A percentile compares a stretch with the other conserved stretches of the same genome.
These are phyloP conservation scores for Theileria orientalis DNA, from an alignment of 169 alveolate species.

Conservation along the genomic window DNA sequence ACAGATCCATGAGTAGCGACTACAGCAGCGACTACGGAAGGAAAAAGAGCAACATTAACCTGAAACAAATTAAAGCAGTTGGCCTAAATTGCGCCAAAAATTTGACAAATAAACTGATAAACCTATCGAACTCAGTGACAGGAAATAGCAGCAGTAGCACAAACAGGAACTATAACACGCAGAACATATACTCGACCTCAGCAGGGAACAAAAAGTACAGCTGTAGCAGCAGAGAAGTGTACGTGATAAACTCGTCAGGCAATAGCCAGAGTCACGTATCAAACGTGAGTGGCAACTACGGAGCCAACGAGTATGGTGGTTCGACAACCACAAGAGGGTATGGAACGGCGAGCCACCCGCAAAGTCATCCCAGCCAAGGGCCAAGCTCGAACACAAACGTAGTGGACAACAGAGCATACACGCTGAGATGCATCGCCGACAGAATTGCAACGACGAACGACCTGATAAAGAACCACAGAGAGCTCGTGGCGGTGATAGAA, in stretches of 20 bases:
- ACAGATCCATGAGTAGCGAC: background rate
- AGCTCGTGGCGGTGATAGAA: conserved; percentile 56
- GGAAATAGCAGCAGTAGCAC: background rate
- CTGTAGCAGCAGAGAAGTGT: no score
- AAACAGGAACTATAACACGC: no score
- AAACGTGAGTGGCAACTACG: no score
- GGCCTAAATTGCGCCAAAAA: conserved; percentile 49
- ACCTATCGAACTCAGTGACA: conserved; percentile 35
- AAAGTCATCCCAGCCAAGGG: no score
- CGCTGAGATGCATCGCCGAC: conserved; percentile 35
- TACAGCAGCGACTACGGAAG: conserved; percentile 7
- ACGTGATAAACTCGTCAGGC: no score
- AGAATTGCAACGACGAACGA: conserved; percentile 25
- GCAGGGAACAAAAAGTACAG: no score
- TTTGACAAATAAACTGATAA: conserved; percentile 40
- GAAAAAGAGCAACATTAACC: conserved; percentile 8
- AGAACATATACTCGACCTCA: no score
- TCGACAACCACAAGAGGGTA: no score
- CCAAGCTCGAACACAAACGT: no score
- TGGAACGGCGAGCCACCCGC: no score
- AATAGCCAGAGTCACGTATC: no score
- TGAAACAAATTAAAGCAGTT: conserved; percentile 32
- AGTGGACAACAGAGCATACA: conserved; percentile 1
- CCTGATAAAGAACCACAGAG: conserved; percentile 51
- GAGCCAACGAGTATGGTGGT: background rate